These are phyloP conservation scores for Myxozyma geophila DNA, from an alignment of 805 yeast species.

Conservation along the genomic window DNA sequence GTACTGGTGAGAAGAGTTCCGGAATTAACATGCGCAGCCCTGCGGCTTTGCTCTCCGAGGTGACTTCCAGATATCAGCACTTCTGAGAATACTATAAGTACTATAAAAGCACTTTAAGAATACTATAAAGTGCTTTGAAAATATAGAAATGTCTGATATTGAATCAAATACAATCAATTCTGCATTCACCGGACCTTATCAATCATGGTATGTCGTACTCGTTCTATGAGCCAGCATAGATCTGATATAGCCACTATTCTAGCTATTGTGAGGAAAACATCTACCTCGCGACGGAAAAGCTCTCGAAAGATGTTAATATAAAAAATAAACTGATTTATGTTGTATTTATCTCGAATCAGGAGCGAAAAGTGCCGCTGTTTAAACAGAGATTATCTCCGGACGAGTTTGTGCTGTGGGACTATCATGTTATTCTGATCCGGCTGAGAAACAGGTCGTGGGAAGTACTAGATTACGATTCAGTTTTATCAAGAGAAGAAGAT, in stretches of 20 bases:
- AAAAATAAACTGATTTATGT: not conserved
- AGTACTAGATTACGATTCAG: constrained; percentile 25
- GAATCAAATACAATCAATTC: no score
- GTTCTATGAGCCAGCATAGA: not conserved
- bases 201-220: no score
- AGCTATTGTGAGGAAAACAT: constrained; percentile 35
- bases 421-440: constrained; percentile 21
- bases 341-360: constrained; percentile 19
- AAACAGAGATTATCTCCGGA: constrained; percentile 8
- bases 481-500: not conserved
- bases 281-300: constrained; percentile 16
- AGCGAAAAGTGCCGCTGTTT: constrained; percentile 6
- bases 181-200: no score
- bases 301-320: not conserved
- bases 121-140: no score
- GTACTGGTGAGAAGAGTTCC: not conserved
- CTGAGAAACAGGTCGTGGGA: not conserved
- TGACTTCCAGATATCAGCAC: not conserved
- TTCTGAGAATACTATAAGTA: no score
- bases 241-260: not conserved
- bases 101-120: no score
- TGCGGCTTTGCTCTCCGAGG: not conserved
- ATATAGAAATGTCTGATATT: no score
- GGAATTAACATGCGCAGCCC: not conserved
- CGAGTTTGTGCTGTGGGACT: constrained; percentile 26